Evolutionary conservation across 306 rosid genomes (phyloP), one percentile per base, ranked within the genome.

Genomic region (Inga leiocalycina): DNA sequence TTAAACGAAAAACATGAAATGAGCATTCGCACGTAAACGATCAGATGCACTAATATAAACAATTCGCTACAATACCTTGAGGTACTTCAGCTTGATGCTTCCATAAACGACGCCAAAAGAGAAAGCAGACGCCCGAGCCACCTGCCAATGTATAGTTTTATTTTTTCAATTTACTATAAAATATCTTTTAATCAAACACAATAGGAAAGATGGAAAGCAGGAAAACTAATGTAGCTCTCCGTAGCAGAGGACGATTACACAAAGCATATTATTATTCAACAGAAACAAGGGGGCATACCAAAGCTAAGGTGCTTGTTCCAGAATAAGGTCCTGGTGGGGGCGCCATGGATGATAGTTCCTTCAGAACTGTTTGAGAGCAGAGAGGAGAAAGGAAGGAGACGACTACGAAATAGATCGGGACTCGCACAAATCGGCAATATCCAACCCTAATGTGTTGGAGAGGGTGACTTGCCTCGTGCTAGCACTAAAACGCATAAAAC

Each of bases 241-340:
- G 24, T 10, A 9, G 39, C 15, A 68, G 52, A 41, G 15, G 30
- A 22, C 17, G 49, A 20, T 70, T 41, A n/a, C 51, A 41, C 7
- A 5, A 44, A 44, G 74, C 30, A 19, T 8, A 19, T 12, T 20
- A 70, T 44, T 35, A 24, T 9, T 64, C 49, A n/a, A 8, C 51
- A 54, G 34, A 82, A 78, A 54, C 71, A 80, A 0, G 0, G 2
- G 30, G 24, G 15, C 27, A 17, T 88, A 94, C 98, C 94, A 95
- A 84, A 81, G 98, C 94, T 10, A 95, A 91, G 70, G 98, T 93
- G 89, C 98, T 95, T 77, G 91, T 88, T 15, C 98, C 98, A 24
- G 98, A 94, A 83, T 94, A 94, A 75, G 92, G 98, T 61, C 97
- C 97, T 17, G 97, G 92, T 82, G 93, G 97, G 0, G 93, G 91